Evolutionary conservation across 2,329 filamentous ascomycete genomes (phyloP), one percentile per base, ranked within the genome.

Genomic region (Ascochyta viciae-villosae): DNA sequence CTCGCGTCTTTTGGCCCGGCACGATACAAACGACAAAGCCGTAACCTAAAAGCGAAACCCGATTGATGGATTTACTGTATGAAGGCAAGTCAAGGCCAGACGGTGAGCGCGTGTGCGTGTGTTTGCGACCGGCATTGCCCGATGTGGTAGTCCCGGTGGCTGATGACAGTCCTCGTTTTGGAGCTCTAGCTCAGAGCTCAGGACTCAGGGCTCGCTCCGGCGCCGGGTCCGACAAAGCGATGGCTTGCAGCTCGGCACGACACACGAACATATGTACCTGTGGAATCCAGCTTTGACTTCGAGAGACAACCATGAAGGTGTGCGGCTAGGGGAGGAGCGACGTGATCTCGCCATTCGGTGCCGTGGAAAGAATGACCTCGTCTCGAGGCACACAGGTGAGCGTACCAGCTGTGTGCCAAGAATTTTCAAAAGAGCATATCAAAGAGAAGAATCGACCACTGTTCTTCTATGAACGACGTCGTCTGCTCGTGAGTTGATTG

Each of bases 51-150:
- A 24, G 19, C 26, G 35, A n/a, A 42, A 5, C n/a, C n/a, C 12
- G 24, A 40, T 13, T 15, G 5, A 6, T 34, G 23, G 49, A 27
- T 22, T 35, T 49, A 53, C 54, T 49, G 13, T 22, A 44, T 52
- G 3, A 23, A 34, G 48, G 7, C 2, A 52, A 45, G 23, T 34
- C 27, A 15, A 8, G 34, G 24, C 29, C 31, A 37, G 16, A 13
- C 31, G 15, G 27, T 27, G 27, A 22, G 34, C 34, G 44, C 27
- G 39, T 52, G 27, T 31, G 24, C 31, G 27, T 37, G 23, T 45
- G 27, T 48, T 57, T 57, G 54, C 49, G 54, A 31, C 54, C 54
- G 54, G 54, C 6, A 49, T 49, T 49, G 22, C 54, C 54, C 22
- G 6, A 50, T 52, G 15, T n/a, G 44, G 54, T 31, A 52, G 29